Evolutionary conservation across 2,329 filamentous ascomycete species (phyloP), one percentile per base, ranked within the genome.

Genomic region (Aspergillus ustus): DNA sequence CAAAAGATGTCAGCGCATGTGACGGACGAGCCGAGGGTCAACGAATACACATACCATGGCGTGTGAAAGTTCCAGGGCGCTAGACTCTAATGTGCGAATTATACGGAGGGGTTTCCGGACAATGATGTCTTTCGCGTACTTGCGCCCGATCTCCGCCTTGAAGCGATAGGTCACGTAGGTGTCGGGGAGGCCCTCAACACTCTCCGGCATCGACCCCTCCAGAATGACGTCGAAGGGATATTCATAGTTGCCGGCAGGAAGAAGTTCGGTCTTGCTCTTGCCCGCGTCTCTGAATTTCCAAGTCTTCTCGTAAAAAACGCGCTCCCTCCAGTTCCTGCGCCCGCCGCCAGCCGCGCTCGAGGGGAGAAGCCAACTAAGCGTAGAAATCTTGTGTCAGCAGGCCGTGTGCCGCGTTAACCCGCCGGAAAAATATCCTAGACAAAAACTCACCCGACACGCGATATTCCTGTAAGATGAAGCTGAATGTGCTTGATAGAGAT

Each of bases 111-210:
- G 89, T 76, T 94, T 94, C 74, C 89, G 89, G 37, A 91, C 86
- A 68, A 91, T 87, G 54, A 96, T 82, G 74, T 97, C 93, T 81
- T 96, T 94, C 71, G 90, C 89, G 70, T 97, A 88, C 81, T 95
- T 96, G 64, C 93, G 91, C 62, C 93, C 91, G 54, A 98, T 89
- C 55, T 92, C 93, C 1, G 94, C 95, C 78, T 96, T 96, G 72
- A 99, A 83, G 67, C 91, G 89, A 79, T 98, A 99, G 52, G 92
- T 90, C 63, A 98, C 89, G 78, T 90, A 94, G 17, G 91, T 93
- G 69, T 96, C 91, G 59, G 86, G 84, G 60, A 98, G 82, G 3
- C 95, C 95, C 78, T 98, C 95, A 45, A 99, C 87, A 72, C 92
- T 97, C 83, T 98, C 95, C 19, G 92, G 86, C 73, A 85, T 71